A percentile compares a stretch with the other conserved stretches of the same genome.
These are phyloP conservation scores for Fusarium torulosum DNA, from an alignment of 2,329 filamentous ascomycete genomes.

Conservation along the genomic window DNA sequence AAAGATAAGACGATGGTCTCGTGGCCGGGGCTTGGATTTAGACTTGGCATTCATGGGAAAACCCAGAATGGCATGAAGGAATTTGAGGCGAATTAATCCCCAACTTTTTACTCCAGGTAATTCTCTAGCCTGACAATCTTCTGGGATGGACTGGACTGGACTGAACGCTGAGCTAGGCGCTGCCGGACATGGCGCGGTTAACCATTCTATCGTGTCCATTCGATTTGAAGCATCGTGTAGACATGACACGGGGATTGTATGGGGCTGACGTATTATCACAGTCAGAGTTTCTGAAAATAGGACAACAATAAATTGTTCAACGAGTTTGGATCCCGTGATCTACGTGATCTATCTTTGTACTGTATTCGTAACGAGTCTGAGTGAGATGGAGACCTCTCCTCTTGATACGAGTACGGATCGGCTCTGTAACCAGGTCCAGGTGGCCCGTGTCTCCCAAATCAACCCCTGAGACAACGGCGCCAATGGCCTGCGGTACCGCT, in stretches of 20 bases:
- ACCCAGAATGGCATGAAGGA: constrained; percentile 32
- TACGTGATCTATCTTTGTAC: constrained; percentile 1
- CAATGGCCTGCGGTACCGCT: constrained; percentile 41
- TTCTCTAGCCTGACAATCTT: constrained; percentile 4
- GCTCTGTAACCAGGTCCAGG: constrained; percentile 19
- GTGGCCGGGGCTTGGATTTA: constrained; percentile 6
- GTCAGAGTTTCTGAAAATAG: constrained; percentile 32
- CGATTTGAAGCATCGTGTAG: constrained; percentile 17
- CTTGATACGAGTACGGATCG: constrained; percentile 43
- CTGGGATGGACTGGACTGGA: constrained; percentile 21
- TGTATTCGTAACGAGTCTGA: constrained; percentile 22
- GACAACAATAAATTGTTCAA: background rate
- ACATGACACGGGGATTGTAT: constrained; percentile 35
- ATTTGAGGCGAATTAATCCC: constrained; percentile 16
- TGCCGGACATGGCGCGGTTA: constrained; percentile 36
- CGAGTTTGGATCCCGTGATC: constrained; percentile 2
- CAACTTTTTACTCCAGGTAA: constrained; percentile 10
- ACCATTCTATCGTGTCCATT: constrained; percentile 29
- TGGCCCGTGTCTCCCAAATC: constrained; percentile 11
- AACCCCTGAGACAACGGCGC: constrained; percentile 44
- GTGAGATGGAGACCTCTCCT: constrained; percentile 23
- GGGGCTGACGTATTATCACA: constrained; percentile 30
- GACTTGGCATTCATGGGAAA: constrained; percentile 24
- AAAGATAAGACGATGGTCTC: constrained; percentile 12
- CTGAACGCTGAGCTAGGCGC: constrained; percentile 24